Conservation (phyloP, 78 protist species). For the Dictyostelium purpureum region DNA sequence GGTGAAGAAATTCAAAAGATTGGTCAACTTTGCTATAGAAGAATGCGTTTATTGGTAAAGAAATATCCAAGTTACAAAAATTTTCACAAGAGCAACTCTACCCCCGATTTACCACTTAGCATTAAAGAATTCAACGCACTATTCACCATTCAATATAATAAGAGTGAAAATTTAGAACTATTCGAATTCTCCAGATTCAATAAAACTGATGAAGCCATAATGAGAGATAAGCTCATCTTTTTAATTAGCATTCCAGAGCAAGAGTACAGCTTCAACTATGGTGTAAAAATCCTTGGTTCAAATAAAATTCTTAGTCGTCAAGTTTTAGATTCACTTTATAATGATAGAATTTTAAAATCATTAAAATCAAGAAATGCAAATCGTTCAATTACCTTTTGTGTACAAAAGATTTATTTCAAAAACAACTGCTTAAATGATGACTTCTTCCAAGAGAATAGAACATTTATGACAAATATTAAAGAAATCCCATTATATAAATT, state of each 20-base stretch:
- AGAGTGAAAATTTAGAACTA: background rate
- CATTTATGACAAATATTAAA: background rate
- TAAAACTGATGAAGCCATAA: background rate
- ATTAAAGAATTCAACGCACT: background rate
- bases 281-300: background rate
- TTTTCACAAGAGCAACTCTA: background rate
- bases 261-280: background rate
- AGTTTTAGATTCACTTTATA: background rate
- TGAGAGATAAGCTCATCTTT: background rate
- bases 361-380: background rate
- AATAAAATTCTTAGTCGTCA: background rate
- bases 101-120: background rate
- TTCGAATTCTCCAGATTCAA: background rate
- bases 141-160: background rate
- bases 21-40: background rate
- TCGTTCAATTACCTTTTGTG: background rate
- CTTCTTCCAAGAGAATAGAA: background rate
- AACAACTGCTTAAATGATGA: background rate
- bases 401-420: background rate
- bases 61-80: conserved; percentile 21
- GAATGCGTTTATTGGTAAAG: conserved; percentile 23
- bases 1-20: background rate
- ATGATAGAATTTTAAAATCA: background rate
- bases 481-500: background rate
- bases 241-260: background rate